Conservation (phyloP, 495 filamentous ascomycete species). For the Annulohypoxylon maeteangense region DNA sequence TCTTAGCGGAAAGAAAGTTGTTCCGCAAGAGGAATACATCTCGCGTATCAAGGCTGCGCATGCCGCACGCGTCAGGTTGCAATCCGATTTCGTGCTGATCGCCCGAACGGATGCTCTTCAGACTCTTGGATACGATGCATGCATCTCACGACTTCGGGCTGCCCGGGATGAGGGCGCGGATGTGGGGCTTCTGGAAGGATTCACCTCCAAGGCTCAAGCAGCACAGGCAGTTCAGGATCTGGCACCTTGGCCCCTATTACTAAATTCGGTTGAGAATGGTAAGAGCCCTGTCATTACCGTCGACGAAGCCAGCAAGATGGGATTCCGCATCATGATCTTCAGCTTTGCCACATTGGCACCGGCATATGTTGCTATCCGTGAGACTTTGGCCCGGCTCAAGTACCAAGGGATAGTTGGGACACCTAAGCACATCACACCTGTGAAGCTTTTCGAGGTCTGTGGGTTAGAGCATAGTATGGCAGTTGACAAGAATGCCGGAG, state of each 20-base stretch:
- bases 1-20: slow-evolving; percentile 69
- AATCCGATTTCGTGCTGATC: slow-evolving; percentile 70
- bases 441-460: slow-evolving; percentile 59
- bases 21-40: slow-evolving; percentile 63
- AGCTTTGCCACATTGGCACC: slow-evolving; percentile 63
- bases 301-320: slow-evolving; percentile 68
- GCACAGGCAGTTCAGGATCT: slow-evolving; percentile 64
- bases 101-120: slow-evolving; percentile 72
- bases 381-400: slow-evolving; percentile 59
- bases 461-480: slow-evolving; percentile 67
- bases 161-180: slow-evolving; percentile 70
- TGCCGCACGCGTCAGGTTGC: slow-evolving; percentile 50
- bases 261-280: slow-evolving; percentile 74
- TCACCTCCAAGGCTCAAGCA: slow-evolving; percentile 66
- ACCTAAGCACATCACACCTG: slow-evolving; percentile 54
- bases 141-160: slow-evolving; percentile 46
- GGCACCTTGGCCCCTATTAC: slow-evolving; percentile 66
- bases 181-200: slow-evolving; percentile 71
- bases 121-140: slow-evolving; percentile 67
- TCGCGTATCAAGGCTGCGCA: slow-evolving; percentile 66
- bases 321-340: slow-evolving; percentile 73
- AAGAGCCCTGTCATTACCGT: slow-evolving; percentile 66
- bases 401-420: slow-evolving; percentile 60
- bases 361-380: slow-evolving; percentile 64
- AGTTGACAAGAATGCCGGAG: slow-evolving; percentile 67